Evolutionary conservation across 2,329 filamentous ascomycete species (phyloP), one percentile per base, ranked within the genome.

Genomic region (Massarina eburnea): DNA sequence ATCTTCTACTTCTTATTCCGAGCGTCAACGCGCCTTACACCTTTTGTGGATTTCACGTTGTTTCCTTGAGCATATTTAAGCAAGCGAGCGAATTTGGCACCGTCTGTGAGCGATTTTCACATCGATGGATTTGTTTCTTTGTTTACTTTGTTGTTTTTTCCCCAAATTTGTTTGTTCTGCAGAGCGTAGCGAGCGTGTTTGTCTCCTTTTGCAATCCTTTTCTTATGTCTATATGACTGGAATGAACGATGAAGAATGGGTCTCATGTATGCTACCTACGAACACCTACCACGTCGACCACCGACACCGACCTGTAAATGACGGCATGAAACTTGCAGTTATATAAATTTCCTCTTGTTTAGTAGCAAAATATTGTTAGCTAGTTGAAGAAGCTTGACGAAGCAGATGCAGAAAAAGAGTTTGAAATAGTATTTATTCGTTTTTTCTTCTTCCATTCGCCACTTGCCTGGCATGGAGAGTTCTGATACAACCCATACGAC

Each of bases 151-250:
- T 5, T 30, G 41, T 47, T 49, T 41, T 14, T 27, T 47, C 26
- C 19, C n/a, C n/a, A n/a, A n/a, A 19, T 41, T 55, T 45, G 41
- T 52, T 55, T 55, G 49, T 37, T 24, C 40, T 61, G 61, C 61
- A 60, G 51, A 67, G 61, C 63, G 59, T 58, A 65, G 63, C 64
- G 62, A 66, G 64, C 59, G 59, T 54, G 64, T 45, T n/a, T 17
- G 22, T 36, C 9, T 33, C 34, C 17, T 27, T 61, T 64, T 60
- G 49, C 50, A 46, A 59, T 66, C 64, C 49, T 47, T 59, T 66
- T 64, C 67, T 67, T 62, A 52, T 48, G 45, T 45, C 39, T 45
- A 46, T 45, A 48, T 36, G 39, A 49, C 32, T 27, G 33, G 51
- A 57, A 26, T 43, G 44, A 44, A 20, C 36, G 32, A 30, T 21